Evolutionary conservation across 1,139 yeast species (phyloP), one percentile per base, ranked within the genome.

Genomic region (Zygoascus sp.): DNA sequence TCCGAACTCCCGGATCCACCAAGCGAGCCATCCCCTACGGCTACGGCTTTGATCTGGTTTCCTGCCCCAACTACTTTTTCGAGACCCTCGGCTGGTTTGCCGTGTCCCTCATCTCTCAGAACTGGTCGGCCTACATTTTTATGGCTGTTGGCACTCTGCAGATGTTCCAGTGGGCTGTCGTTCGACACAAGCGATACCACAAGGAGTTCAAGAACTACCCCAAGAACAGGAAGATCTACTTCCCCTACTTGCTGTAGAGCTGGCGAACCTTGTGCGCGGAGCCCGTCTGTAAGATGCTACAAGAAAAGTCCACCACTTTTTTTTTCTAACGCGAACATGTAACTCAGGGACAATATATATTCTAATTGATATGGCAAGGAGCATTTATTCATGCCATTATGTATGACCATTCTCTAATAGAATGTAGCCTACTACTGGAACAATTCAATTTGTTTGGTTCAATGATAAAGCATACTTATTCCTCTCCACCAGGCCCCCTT

Each of bases 61-160:
- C 75, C 11, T 68, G 67, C 53, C 98, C 98, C 56, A 92, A 92
- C 69, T 92, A 92, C 67, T 83, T 88, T 56, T 92, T 89, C 65
- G 98, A 92, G 70, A 71, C 79, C 40, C 68, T 83, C 59, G 72
- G 81, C 2, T 90, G 96, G 95, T 62, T 83, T 1, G 70, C 76
- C 25, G 79, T 82, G 58, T 77, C 90, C 11, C 52, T 87, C 13
- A 69, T 88, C 58, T 80, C 82, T 47, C 87, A 90, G 50, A 88
- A 89, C 66, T 75, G 92, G 80, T 75, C 90, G 27, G 76, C 90
- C 22, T 74, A 81, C 64, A 58, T 86, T 19, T 92, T 92, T 70
- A 70, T 81, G 46, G 57, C 73, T 28, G 86, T 87, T 42, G 84
- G 94, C 36, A 72, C 87, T 17, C 77, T 68, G 36, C 96, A 92